A percentile compares a stretch with the other conserved stretches of the same genome.
Conservation (phyloP, 2,329 filamentous ascomycete genomes). For the Aspergillus brunneoviolaceus region DNA sequence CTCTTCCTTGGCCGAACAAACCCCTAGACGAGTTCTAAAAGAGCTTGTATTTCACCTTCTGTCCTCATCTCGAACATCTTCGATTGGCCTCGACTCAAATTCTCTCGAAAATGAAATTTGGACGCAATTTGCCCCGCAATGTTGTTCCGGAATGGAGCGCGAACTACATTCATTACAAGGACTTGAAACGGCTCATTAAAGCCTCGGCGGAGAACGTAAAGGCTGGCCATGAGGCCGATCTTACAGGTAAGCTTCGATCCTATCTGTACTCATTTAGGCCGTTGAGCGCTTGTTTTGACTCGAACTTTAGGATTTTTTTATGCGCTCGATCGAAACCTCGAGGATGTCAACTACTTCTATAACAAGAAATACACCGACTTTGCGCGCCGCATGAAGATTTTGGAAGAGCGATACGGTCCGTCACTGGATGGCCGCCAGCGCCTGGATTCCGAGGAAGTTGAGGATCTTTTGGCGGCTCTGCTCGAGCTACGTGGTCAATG, state of each 20-base stretch:
- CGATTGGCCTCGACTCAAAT: background rate
- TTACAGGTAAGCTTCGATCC: constrained; percentile 70
- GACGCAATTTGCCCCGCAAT: constrained; percentile 49
- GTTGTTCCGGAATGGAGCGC: constrained; percentile 53
- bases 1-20: background rate
- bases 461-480: constrained; percentile 86
- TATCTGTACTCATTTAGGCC: constrained; percentile 6
- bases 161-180: constrained; percentile 54
- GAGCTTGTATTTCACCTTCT: background rate
- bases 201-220: constrained; percentile 65
- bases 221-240: constrained; percentile 73
- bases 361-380: constrained; percentile 91
- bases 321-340: constrained; percentile 91
- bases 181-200: constrained; percentile 91
- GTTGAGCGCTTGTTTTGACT: constrained; percentile 22
- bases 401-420: constrained; percentile 84
- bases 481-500: constrained; percentile 84
- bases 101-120: constrained; percentile 49
- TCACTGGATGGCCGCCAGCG: constrained; percentile 66
- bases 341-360: constrained; percentile 95
- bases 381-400: constrained; percentile 76
- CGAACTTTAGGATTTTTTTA: constrained; percentile 82
- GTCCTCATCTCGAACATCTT: background rate
- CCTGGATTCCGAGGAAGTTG: constrained; percentile 82
- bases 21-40: background rate